Evolutionary conservation across 257 asterid genomes (phyloP).

Genomic region (Salvia splendens): DNA sequence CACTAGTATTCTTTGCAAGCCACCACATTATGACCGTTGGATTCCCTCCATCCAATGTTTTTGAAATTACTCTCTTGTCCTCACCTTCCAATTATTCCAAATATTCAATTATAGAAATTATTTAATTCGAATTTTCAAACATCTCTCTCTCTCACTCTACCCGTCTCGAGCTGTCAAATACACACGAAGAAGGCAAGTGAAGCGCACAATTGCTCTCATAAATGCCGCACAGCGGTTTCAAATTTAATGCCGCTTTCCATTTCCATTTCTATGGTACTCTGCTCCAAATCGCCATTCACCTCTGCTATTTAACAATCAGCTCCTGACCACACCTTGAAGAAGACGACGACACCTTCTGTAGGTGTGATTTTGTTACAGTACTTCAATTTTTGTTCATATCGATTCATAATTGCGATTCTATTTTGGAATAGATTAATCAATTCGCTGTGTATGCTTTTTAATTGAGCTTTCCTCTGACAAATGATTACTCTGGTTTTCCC

Average conservation of each 20-base stretch:
- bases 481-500: background rate
- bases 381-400: background rate
- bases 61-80: too few relatives aligned
- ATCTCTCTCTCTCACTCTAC: too few relatives aligned
- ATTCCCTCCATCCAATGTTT: too few relatives aligned
- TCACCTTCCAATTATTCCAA: too few relatives aligned
- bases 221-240: slow-evolving; percentile 37
- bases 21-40: too few relatives aligned
- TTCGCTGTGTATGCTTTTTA: background rate
- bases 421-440: background rate
- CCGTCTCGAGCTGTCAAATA: background rate
- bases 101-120: too few relatives aligned
- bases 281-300: slow-evolving; percentile 25
- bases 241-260: slow-evolving; percentile 26
- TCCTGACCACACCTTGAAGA: background rate
- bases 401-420: background rate
- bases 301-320: slow-evolving; percentile 17
- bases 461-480: background rate
- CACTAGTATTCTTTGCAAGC: too few relatives aligned
- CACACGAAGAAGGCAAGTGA: slow-evolving; percentile 17
- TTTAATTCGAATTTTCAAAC: too few relatives aligned
- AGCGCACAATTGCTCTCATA: slow-evolving; percentile 26
- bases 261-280: background rate
- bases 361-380: slow-evolving; percentile 13
- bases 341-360: background rate